Evolutionary conservation across 2,329 filamentous ascomycete genomes (phyloP).

Genomic region (Colletotrichum sp.): DNA sequence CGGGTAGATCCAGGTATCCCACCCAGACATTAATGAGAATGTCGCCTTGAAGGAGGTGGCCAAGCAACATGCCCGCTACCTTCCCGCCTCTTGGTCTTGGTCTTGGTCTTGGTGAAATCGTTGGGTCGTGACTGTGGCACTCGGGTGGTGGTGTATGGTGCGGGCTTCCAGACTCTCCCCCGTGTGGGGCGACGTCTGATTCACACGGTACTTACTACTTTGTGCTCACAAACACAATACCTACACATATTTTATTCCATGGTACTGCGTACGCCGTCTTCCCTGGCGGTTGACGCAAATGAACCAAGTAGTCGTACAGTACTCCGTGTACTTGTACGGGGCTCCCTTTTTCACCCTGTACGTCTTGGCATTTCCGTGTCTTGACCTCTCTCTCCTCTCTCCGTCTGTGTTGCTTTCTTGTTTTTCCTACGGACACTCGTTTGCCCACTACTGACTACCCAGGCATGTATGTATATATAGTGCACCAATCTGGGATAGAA

Average conservation of each 20-base stretch:
- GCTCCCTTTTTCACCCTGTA: neutral
- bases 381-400: neutral
- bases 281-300: too few relatives aligned
- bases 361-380: neutral
- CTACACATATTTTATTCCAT: neutral
- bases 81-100: neutral
- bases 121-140: neutral
- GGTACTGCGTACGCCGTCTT: too few relatives aligned
- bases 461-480: neutral
- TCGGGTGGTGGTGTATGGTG: neutral
- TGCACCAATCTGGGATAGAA: neutral
- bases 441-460: too few relatives aligned
- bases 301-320: too few relatives aligned
- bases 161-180: neutral
- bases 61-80: neutral
- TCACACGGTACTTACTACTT: neutral
- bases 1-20: constrained; percentile 2
- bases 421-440: neutral
- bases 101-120: neutral
- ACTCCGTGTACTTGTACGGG: too few relatives aligned
- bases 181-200: neutral
- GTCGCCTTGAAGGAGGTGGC: neutral
- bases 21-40: too few relatives aligned
- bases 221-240: neutral
- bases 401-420: neutral